Base-by-base conservation (phyloP, 768 basidiomycete genomes). In the Lactifluus hygrophoroides region DNA sequence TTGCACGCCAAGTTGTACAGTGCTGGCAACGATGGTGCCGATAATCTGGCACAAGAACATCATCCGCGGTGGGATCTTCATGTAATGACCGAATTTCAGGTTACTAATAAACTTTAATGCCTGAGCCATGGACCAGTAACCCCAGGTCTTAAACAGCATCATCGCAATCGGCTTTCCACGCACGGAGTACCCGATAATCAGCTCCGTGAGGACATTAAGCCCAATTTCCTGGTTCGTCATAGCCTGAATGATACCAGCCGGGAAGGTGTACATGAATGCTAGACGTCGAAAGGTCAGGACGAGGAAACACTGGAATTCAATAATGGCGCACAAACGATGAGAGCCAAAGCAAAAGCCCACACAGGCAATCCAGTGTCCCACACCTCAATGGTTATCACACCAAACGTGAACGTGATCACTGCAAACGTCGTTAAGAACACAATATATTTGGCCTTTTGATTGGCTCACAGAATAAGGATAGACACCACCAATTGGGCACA, bases 141-240 rank as follows among this genome's bases (percentile, higher is more conserved):
- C 86, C 77, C 77, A 88, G 0, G 85, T 87, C 80, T 88, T 90
- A 78, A 90, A 89, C 75, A 90, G 74, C 88, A 90, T 88, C 77
- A 83, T 87, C 0, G 89, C 88, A 56, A 32, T 32, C 10, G 32
- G 32, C 5, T 79, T 79, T 1, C 90, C 32, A 32, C 10, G 5
- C 10, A 32, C 5, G 5, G 90, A 67, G 86, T 0, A 86, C 85
- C 90, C 90, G 32, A 89, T 81, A 61, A 91, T 83, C 35, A 90
- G 75, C 70, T 92, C 89, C 5, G 88, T 83, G 66, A 92, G 81
- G 28, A 91, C 88, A 66, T 78, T 77, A 21, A 85, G 74, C 40
- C 82, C 84, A 56, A 88, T 75, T 74, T 86, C 81, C 66, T 88
- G 83, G 69, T 90, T 90, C 28, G 88, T 88, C 61, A 87, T 80